phyloP scores from a whole-genome alignment of 345 rosid species.

The Moricandia moricandioides region DNA sequence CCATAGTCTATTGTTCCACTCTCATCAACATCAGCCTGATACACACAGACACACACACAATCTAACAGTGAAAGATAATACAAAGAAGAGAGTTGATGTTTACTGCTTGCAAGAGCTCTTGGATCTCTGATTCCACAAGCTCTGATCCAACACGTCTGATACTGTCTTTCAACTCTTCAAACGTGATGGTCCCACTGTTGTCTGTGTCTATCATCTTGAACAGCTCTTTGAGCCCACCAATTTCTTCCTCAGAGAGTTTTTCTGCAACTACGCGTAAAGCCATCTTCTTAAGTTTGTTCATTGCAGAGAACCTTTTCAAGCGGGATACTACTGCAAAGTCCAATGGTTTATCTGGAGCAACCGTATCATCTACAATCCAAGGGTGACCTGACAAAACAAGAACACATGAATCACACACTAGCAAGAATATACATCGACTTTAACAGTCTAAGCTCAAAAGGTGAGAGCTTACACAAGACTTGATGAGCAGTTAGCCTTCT shows the following conservation, averaged over 20 bases:
- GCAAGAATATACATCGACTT: background rate
- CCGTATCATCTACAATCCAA: slow-evolving; percentile 72
- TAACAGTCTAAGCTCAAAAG: background rate
- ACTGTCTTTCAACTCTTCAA: slow-evolving; percentile 65
- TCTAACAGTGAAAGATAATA: background rate
- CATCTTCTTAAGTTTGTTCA: slow-evolving; percentile 87
- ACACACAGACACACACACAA: background rate
- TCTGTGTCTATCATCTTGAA: slow-evolving; percentile 83
- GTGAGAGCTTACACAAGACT: slow-evolving; percentile 58
- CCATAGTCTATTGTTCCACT: slow-evolving; percentile 75
- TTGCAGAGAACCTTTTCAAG: slow-evolving; percentile 68
- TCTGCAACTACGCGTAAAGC: slow-evolving; percentile 77
- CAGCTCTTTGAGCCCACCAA: slow-evolving; percentile 72
- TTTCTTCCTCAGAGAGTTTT: slow-evolving; percentile 75
- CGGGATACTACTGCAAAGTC: slow-evolving; percentile 76
- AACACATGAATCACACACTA: slow-evolving; percentile 1
- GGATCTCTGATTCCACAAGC: slow-evolving; percentile 82
- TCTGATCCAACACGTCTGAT: slow-evolving; percentile 62
- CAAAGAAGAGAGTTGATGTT: slow-evolving; percentile 17
- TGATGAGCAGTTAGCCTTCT: slow-evolving; percentile 68
- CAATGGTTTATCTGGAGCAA: slow-evolving; percentile 81
- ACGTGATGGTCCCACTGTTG: slow-evolving; percentile 68
- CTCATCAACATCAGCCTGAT: slow-evolving; percentile 78
- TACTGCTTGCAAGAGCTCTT: slow-evolving; percentile 70
- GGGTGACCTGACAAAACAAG: slow-evolving; percentile 56